These are phyloP conservation scores for Gomphus bonarii DNA, from an alignment of 1,284 basidiomycete species.

Conservation along the genomic window DNA sequence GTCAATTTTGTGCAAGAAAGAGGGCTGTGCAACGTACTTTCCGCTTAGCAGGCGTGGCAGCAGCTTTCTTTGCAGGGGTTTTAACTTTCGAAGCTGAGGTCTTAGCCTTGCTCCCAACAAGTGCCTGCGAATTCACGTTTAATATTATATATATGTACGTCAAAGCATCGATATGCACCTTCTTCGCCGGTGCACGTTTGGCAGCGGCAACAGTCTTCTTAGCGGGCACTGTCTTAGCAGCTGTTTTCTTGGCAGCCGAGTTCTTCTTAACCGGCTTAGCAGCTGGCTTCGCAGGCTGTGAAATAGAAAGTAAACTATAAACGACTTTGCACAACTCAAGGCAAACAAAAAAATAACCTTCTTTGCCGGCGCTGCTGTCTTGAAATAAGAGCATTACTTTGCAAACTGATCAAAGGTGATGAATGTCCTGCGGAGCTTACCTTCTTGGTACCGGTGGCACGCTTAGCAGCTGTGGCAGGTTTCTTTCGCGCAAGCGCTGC, in stretches of 20 bases:
- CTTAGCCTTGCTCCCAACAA: slow-evolving; percentile 9
- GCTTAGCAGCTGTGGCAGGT: slow-evolving; percentile 16
- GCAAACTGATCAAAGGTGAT: background rate
- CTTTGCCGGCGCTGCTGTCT: background rate
- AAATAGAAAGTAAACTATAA: slow-evolving; percentile 17
- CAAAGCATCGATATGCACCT: slow-evolving; percentile 15
- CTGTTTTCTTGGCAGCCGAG: background rate
- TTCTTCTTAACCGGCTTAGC: slow-evolving; percentile 19
- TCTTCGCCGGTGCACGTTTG: slow-evolving; percentile 21
- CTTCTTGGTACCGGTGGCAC: slow-evolving; percentile 6
- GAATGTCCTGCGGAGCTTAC: background rate
- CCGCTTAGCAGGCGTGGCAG: slow-evolving; percentile 28
- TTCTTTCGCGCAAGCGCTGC: slow-evolving; percentile 10
- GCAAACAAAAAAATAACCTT: background rate
- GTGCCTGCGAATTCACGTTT: background rate
- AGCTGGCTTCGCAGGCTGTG: slow-evolving; percentile 20
- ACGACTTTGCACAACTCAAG: background rate
- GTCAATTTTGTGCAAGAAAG: background rate
- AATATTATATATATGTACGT: background rate
- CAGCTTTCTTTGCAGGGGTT: slow-evolving; percentile 30
- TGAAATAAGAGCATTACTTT: background rate
- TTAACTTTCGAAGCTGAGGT: slow-evolving; percentile 22
- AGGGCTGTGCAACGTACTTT: background rate
- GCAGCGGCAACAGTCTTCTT: slow-evolving; percentile 29
- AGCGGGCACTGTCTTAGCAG: background rate